These are phyloP conservation scores for Biancaea sappan DNA, from an alignment of 306 rosid genomes.

Conservation along the genomic window DNA sequence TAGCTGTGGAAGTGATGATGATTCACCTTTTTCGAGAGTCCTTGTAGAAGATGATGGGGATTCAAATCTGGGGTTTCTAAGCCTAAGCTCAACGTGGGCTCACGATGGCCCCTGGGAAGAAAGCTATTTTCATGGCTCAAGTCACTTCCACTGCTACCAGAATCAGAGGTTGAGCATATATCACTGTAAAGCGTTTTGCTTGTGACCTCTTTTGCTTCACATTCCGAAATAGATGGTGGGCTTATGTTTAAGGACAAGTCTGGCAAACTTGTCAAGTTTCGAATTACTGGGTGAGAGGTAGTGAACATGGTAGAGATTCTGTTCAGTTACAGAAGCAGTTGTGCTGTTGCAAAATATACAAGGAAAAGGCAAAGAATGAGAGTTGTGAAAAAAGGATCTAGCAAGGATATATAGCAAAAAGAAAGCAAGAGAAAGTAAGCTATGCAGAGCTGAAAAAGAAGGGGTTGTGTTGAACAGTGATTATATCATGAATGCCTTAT, in stretches of 20 bases:
- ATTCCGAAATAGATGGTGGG: slow-evolving; percentile 48
- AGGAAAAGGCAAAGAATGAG: slow-evolving; percentile 26
- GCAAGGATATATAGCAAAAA: not conserved
- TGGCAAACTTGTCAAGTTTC: slow-evolving; percentile 40
- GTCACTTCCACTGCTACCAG: slow-evolving; percentile 66
- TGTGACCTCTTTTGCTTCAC: slow-evolving; percentile 37
- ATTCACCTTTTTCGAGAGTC: slow-evolving; percentile 36
- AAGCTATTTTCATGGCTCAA: slow-evolving; percentile 58
- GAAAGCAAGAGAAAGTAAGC: slow-evolving; percentile 5
- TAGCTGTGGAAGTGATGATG: slow-evolving; percentile 23
- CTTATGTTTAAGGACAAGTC: slow-evolving; percentile 86
- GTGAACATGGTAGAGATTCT: slow-evolving; percentile 47
- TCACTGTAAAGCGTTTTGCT: slow-evolving; percentile 39
- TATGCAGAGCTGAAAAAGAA: slow-evolving; percentile 22
- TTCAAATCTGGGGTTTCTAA: slow-evolving; percentile 36
- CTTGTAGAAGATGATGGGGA: slow-evolving; percentile 27
- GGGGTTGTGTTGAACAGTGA: slow-evolving; percentile 31
- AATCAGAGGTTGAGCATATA: slow-evolving; percentile 60
- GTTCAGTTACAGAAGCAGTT: slow-evolving; percentile 12
- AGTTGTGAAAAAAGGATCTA: slow-evolving; percentile 8
- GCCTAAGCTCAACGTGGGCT: slow-evolving; percentile 61
- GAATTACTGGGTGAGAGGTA: slow-evolving; percentile 36
- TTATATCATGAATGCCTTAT: slow-evolving; percentile 58
- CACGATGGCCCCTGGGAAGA: slow-evolving; percentile 18
- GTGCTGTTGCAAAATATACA: not conserved